Evolutionary conservation across 2,329 filamentous ascomycete species (phyloP).

Genomic region (Calcarisporium arbuscula): DNA sequence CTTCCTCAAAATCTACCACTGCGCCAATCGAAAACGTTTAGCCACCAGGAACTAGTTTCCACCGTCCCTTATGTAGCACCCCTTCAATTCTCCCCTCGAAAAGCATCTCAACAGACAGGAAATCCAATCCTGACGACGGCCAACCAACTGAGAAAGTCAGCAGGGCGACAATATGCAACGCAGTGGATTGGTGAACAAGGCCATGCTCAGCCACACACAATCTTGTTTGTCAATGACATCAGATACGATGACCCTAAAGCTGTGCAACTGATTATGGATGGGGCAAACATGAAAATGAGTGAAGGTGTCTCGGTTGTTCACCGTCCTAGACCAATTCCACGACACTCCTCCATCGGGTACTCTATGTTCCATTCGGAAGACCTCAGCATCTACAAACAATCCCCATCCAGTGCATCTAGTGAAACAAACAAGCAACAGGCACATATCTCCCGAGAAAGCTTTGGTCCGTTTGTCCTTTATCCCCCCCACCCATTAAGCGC

Average conservation of each 20-base stretch:
- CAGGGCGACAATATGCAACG: no score
- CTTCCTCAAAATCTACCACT: no score
- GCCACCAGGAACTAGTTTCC: no score
- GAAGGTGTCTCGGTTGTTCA: slow-evolving; percentile 39
- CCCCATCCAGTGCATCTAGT: no score
- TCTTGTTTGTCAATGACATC: slow-evolving; percentile 52
- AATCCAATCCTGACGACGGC: slow-evolving; percentile 17
- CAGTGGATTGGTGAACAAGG: slow-evolving; percentile 20
- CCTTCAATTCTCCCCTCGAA: slow-evolving; percentile 3
- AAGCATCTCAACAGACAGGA: neutral
- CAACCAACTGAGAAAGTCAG: slow-evolving; percentile 23
- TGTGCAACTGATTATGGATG: slow-evolving; percentile 44
- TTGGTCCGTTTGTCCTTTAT: no score
- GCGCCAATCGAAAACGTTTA: no score
- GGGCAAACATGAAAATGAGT: slow-evolving; percentile 25
- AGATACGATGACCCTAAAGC: slow-evolving; percentile 45
- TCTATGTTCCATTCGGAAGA: slow-evolving; percentile 43
- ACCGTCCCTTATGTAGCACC: no score
- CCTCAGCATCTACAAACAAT: no score
- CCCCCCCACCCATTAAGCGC: no score
- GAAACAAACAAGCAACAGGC: no score
- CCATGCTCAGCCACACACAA: slow-evolving; percentile 34
- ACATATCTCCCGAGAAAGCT: no score
- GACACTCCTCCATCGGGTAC: slow-evolving; percentile 39
- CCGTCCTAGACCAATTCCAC: slow-evolving; percentile 50